These are phyloP conservation scores for Aspergillus uvarum DNA, from an alignment of 2,329 filamentous ascomycete genomes.

Conservation along the genomic window DNA sequence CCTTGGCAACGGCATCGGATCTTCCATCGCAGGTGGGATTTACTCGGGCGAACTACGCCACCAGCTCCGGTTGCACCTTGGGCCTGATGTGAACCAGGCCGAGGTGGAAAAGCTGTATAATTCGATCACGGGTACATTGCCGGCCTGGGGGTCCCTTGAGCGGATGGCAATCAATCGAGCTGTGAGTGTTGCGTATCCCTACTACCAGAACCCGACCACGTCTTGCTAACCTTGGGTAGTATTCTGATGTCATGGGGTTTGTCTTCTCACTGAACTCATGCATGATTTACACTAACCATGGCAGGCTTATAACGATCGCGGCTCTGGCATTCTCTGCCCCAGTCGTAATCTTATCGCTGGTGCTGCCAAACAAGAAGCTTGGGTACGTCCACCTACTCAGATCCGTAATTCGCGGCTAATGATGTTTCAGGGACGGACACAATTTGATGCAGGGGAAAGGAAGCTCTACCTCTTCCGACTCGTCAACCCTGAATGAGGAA, in stretches of 20 bases:
- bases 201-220: not conserved
- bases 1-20: constrained; percentile 36
- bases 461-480: not conserved
- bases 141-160: constrained; percentile 43
- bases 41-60: constrained; percentile 50
- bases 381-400: constrained; percentile 18
- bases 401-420: not conserved
- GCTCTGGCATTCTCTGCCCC: constrained; percentile 31
- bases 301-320: constrained; percentile 31
- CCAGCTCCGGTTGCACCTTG: constrained; percentile 40
- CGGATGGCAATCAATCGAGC: constrained; percentile 46
- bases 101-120: constrained; percentile 45
- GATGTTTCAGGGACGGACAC: constrained; percentile 19
- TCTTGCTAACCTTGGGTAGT: constrained; percentile 18
- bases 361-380: constrained; percentile 30
- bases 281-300: constrained; percentile 7
- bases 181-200: constrained; percentile 16
- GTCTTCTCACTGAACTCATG: not conserved
- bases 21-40: constrained; percentile 50
- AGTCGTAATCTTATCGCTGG: constrained; percentile 26
- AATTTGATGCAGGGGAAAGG: constrained; percentile 19
- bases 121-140: constrained; percentile 46
- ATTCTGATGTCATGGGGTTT: constrained; percentile 33
- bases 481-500: constrained; percentile 9
- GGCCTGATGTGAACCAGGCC: constrained; percentile 27